Evolutionary conservation across 2,329 filamentous ascomycete species (phyloP), one percentile per base, ranked within the genome.

Genomic region (Blastomyces emzantsi): DNA sequence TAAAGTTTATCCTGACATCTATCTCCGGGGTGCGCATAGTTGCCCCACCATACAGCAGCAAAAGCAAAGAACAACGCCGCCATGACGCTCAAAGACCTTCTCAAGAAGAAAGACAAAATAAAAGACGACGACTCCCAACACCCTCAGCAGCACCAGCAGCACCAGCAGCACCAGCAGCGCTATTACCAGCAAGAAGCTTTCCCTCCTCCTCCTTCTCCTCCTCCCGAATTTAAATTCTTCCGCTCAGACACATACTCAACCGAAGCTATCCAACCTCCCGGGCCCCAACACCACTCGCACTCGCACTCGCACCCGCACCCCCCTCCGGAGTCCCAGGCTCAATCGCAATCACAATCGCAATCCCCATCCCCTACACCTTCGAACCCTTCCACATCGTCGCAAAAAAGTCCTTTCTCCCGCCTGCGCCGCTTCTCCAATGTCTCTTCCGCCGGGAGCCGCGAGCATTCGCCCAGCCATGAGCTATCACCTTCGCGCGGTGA

Each of bases 201-300:
- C 80, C 67, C 81, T 83, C 67, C 74, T 64, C 8, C 67, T 68
- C 15, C 51, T 28, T 64, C 64, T 51, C 63, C 45, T 19, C 82
- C 80, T 1, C 87, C 88, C 64, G 86, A 90, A 69, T 91, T 97
- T 78, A 90, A 83, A 67, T 91, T 97, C 78, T 83, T 94, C 71
- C 88, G 92, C 66, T 88, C 90, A 67, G 93, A 96, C 72, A 96
- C 92, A 0, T 78, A 86, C 67, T 86, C 87, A 1, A 84, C 92
- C 73, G 91, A 97, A 74, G 79, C 88, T 68, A 90, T 96, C 73
- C 81, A 85, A 63, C 89, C 90, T 13, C 89, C 91, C 15, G 7
- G 73, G 74, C 61, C 82, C 77, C 17, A 80, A 79, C 54, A 39
- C 7, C 15, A 56, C 7, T 36, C 33, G 33, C 33, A 33, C 7